phyloP scores from a whole-genome alignment of 441 rosid species.

The Erodium texanum region DNA sequence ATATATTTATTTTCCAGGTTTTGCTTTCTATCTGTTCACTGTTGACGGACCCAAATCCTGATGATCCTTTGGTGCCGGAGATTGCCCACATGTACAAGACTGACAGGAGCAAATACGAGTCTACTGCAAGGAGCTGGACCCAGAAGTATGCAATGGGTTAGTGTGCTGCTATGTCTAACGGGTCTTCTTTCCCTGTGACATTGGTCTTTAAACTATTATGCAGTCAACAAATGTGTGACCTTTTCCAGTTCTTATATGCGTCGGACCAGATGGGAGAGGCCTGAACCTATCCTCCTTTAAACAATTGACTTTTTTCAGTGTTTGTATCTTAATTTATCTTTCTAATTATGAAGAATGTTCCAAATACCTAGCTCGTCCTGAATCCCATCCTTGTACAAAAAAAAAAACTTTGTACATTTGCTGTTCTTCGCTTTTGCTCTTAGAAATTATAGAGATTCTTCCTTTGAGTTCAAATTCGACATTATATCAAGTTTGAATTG shows the following conservation, averaged over 20 bases:
- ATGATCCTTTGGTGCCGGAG: constrained; percentile 49
- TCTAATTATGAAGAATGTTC: neutral
- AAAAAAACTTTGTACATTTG: too few relatives aligned
- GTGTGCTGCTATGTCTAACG: neutral
- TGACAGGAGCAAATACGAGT: constrained; percentile 46
- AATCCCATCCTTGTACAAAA: too few relatives aligned
- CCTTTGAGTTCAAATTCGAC: too few relatives aligned
- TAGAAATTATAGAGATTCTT: too few relatives aligned
- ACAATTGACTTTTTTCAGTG: neutral
- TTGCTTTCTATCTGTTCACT: constrained; percentile 51
- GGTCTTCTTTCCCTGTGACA: constrained; percentile 30
- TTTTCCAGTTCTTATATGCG: neutral
- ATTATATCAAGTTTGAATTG: too few relatives aligned
- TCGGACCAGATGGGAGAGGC: neutral
- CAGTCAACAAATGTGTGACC: constrained; percentile 16
- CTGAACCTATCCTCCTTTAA: neutral
- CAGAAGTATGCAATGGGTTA: constrained; percentile 54
- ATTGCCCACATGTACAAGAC: constrained; percentile 61
- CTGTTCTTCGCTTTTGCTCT: too few relatives aligned
- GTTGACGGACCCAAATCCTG: constrained; percentile 49
- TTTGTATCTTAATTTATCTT: neutral
- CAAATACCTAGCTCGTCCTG: too few relatives aligned
- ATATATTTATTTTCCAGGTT: constrained; percentile 22
- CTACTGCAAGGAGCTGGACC: constrained; percentile 51
- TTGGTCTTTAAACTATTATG: constrained; percentile 23